These are phyloP conservation scores for Paracoccidioides brasiliensis DNA, from an alignment of 2,329 filamentous ascomycete species.

Conservation along the genomic window DNA sequence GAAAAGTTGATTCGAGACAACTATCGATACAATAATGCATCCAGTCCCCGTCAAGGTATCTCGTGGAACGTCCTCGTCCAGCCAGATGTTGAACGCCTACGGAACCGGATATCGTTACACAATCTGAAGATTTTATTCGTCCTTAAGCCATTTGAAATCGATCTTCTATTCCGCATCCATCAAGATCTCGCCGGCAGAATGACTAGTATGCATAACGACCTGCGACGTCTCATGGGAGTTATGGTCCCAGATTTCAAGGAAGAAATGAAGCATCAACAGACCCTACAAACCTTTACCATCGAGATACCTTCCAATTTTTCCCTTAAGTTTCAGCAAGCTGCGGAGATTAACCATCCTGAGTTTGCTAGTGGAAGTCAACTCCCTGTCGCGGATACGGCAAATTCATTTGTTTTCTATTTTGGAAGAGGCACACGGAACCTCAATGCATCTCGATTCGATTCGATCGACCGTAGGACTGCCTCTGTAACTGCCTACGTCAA, in stretches of 20 bases:
- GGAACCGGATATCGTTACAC: conserved; percentile 7
- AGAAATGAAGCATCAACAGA: not conserved
- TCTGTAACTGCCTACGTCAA: not conserved
- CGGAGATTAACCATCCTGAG: not conserved
- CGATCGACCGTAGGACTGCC: not conserved
- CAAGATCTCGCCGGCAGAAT: not conserved
- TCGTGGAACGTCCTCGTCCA: conserved; percentile 6
- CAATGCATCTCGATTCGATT: not conserved
- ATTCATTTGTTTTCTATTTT: not conserved
- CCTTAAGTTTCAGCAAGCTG: conserved; percentile 1
- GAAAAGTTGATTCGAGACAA: conserved; percentile 8
- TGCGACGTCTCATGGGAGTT: conserved; percentile 1
- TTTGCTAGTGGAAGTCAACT: not conserved
- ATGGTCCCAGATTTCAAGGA: conserved; percentile 1
- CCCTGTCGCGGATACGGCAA: not conserved
- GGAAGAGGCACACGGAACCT: not conserved
- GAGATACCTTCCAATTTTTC: not conserved
- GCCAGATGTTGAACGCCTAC: conserved; percentile 9
- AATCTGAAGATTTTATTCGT: conserved; percentile 2
- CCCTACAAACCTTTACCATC: not conserved
- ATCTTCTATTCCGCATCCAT: conserved; percentile 1
- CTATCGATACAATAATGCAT: conserved; percentile 4
- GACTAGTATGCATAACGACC: conserved; percentile 1
- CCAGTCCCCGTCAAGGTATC: conserved; percentile 9
- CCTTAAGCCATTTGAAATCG: conserved; percentile 2